Base-by-base conservation (phyloP, 1,284 basidiomycete species). In the Pyrrhoderma noxium region DNA sequence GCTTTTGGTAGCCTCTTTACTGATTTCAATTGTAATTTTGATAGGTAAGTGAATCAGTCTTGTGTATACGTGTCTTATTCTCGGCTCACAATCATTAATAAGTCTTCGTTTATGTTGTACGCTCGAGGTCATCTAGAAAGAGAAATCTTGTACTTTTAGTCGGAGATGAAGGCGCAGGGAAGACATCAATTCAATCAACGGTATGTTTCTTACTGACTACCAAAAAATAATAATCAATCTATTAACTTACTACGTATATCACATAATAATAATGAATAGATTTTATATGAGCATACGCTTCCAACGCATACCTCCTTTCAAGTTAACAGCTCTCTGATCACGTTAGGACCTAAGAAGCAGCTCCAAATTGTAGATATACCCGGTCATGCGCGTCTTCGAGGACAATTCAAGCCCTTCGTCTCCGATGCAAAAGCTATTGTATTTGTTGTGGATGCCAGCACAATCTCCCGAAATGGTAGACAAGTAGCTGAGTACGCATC, bases 371-470 rank as follows among this genome's bases (percentile, higher is more conserved):
- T 89, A 16, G 87, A 90, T 63, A 67, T 90, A 35, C 87, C 87
- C 3, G 87, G 87, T 8, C 87, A 90, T 63, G 83, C 86, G 13
- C 76, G 87, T 38, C 75, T 90, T 48, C 69, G 86, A 22, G 76
- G 77, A 58, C 82, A 86, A 59, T 85, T 87, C 62, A 70, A 67
- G 45, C 83, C 88, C 31, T 66, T 82, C 58, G 63, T 89, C 36
- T 54, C 67, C 7, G 71, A 79, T 42, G 75, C 85, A 1, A 82
- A 79, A 57, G 79, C 71, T 2, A 65, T 90, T 19, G 79, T 75
- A 3, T 90, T 90, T 59, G 81, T 89, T 1, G 83, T 88, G 1
- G 88, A 90, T 62, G 73, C 83, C 1, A 85, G 78, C 59, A 83
- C 79, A 0, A 67, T 90, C 40, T 85, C 87, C 18, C 72, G 87